Evolutionary conservation across 768 basidiomycete genomes (phyloP).

Genomic region (Boletus sp.): DNA sequence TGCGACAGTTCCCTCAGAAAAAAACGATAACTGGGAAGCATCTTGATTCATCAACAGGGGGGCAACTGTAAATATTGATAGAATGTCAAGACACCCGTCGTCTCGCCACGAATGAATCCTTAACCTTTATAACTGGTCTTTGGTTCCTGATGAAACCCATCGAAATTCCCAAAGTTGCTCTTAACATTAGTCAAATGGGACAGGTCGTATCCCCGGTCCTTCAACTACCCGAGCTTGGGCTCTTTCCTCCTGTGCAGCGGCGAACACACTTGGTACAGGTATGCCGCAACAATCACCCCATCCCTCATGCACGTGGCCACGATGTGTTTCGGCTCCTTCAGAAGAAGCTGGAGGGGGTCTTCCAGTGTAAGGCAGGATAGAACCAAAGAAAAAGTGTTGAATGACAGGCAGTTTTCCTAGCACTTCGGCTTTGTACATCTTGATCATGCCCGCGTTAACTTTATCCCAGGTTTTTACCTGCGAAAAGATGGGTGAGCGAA

Average conservation of each 20-base stretch:
- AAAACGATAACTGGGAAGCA: background rate
- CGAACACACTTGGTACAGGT: conserved; percentile 78
- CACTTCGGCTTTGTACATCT: conserved; percentile 97
- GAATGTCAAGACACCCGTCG: background rate
- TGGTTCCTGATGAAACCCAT: background rate
- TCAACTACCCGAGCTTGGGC: conserved; percentile 40
- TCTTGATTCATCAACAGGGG: background rate
- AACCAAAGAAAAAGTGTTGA: conserved; percentile 95
- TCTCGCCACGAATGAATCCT: background rate
- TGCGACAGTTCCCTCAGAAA: background rate
- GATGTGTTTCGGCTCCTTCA: conserved; percentile 16
- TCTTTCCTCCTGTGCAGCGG: conserved; percentile 53
- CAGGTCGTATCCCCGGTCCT: conserved; percentile 67
- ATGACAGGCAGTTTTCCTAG: conserved; percentile 92
- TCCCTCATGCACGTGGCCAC: conserved; percentile 42
- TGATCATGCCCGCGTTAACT: conserved; percentile 93
- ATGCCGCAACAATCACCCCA: conserved; percentile 96
- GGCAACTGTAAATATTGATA: background rate
- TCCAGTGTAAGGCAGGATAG: conserved; percentile 67
- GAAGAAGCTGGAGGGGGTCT: conserved; percentile 39
- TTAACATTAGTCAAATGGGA: conserved; percentile 68
- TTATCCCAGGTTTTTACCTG: conserved; percentile 93
- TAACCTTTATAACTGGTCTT: no score
- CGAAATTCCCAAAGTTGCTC: no score
- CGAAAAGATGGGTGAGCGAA: background rate